Conservation (phyloP, 2,329 filamentous ascomycete genomes). For the Stenocarpella maydis region DNA sequence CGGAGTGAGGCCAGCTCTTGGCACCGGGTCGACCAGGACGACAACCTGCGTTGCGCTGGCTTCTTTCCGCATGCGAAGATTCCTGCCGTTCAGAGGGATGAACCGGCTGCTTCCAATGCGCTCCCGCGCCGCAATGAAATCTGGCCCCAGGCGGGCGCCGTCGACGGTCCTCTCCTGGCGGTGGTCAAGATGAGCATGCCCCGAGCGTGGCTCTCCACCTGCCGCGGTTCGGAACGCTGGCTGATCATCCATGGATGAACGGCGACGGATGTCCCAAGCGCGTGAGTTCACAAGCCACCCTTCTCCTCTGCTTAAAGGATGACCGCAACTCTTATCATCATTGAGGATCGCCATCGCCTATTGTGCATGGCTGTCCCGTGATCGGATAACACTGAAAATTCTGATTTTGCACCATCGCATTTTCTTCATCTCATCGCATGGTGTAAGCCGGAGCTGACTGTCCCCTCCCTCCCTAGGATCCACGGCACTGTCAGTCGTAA, state of each 20-base stretch:
- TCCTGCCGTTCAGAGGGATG: not conserved
- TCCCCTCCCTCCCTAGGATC: not conserved
- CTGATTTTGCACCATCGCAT: conserved; percentile 30
- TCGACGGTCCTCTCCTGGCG: not conserved
- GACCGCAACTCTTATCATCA: conserved; percentile 26
- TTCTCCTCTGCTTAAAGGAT: conserved; percentile 27
- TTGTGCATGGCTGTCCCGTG: conserved; percentile 35
- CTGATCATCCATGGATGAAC: not conserved
- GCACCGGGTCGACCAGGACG: not conserved
- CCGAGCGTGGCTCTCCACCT: not conserved
- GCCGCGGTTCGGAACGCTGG: no score
- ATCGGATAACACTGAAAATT: conserved; percentile 37
- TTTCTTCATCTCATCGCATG: not conserved
- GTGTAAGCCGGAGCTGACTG: conserved; percentile 1
- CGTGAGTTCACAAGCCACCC: not conserved
- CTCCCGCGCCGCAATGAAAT: not conserved
- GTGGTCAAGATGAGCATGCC: not conserved
- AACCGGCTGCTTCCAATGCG: not conserved
- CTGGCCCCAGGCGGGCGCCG: not conserved
- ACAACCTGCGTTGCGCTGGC: not conserved
- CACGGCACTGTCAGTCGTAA: not conserved
- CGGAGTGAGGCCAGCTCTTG: not conserved
- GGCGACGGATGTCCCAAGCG: not conserved
- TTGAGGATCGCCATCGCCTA: conserved; percentile 35
- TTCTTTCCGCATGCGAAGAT: not conserved